Percentiles rank a stretch among this genome's conserved stretches.
These are phyloP conservation scores for Nicotiana noctiflora DNA, from an alignment of 257 asterid genomes.

Conservation along the genomic window DNA sequence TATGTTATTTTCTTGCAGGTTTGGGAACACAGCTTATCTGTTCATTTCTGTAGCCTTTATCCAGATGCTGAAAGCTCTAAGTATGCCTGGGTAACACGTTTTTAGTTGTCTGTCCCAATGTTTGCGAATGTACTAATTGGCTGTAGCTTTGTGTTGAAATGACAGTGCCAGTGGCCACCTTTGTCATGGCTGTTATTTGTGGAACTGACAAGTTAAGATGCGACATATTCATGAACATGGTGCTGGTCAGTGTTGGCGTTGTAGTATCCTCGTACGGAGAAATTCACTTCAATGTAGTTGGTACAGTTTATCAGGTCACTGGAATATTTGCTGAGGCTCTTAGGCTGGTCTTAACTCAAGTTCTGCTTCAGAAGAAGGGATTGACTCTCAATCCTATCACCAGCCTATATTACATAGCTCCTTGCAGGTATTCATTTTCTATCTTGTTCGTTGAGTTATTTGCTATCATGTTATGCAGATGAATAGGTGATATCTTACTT, in stretches of 20 bases:
- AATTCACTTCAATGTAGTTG: conserved; percentile 89
- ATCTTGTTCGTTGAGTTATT: neutral
- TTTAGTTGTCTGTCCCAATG: neutral
- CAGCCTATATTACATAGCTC: conserved; percentile 96
- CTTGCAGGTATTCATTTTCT: conserved; percentile 72
- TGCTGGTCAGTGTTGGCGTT: conserved; percentile 89
- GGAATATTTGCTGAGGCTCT: conserved; percentile 98
- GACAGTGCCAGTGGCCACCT: conserved; percentile 99
- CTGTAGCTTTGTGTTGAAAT: neutral
- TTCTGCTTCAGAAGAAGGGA: conserved; percentile 93
- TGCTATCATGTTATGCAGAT: neutral
- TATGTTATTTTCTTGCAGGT: conserved; percentile 47
- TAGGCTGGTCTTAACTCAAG: conserved; percentile 94
- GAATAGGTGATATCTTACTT: neutral
- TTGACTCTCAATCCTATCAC: conserved; percentile 90
- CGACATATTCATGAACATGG: conserved; percentile 82
- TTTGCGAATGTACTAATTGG: neutral
- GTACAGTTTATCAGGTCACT: conserved; percentile 94
- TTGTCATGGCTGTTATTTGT: conserved; percentile 88
- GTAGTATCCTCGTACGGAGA: conserved; percentile 95
- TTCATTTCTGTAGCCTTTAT: conserved; percentile 97
- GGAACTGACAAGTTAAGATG: conserved; percentile 89
- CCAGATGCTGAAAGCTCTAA: conserved; percentile 99
- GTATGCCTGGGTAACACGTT: conserved; percentile 36
- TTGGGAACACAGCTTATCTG: conserved; percentile 96